These are phyloP conservation scores for Cicer pinnatifidum DNA, from an alignment of 306 rosid genomes.

Conservation along the genomic window DNA sequence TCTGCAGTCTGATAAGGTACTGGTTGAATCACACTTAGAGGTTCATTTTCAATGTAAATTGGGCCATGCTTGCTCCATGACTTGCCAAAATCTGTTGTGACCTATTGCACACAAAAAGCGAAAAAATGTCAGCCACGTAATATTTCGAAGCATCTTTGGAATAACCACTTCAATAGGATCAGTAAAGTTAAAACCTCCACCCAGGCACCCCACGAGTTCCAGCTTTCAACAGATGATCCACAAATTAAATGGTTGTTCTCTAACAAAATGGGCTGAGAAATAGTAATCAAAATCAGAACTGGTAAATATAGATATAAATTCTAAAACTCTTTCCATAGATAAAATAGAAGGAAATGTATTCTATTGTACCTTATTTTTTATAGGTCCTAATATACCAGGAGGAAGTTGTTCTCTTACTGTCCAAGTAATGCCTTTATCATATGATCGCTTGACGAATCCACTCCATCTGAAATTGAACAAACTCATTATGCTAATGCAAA, in stretches of 20 bases:
- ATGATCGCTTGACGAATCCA: slow-evolving; percentile 84
- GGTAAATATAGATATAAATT: slow-evolving; percentile 3
- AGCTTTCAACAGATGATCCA: slow-evolving; percentile 98
- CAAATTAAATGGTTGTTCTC: slow-evolving; percentile 76
- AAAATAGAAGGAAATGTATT: slow-evolving; percentile 31
- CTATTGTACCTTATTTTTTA: slow-evolving; percentile 80
- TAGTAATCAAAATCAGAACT: slow-evolving; percentile 35
- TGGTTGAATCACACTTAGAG: slow-evolving; percentile 90
- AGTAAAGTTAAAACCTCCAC: slow-evolving; percentile 63
- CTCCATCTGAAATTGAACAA: slow-evolving; percentile 74
- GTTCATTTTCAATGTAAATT: slow-evolving; percentile 65
- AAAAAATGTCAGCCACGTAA: slow-evolving; percentile 42
- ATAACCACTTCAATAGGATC: slow-evolving; percentile 35
- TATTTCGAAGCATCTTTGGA: slow-evolving; percentile 32
- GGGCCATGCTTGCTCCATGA: slow-evolving; percentile 93
- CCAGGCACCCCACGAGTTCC: slow-evolving; percentile 99
- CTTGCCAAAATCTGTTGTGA: slow-evolving; percentile 65
- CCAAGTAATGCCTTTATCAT: slow-evolving; percentile 83
- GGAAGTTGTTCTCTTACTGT: slow-evolving; percentile 90
- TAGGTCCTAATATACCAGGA: slow-evolving; percentile 96
- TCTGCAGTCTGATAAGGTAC: slow-evolving; percentile 79
- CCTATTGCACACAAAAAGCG: slow-evolving; percentile 53
- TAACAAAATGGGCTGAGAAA: slow-evolving; percentile 83
- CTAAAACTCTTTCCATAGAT: slow-evolving; percentile 21
- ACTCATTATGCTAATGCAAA: neutral